Evolutionary conservation across 495 filamentous ascomycete genomes (phyloP), one percentile per base, ranked within the genome.

Genomic region (Trichoderma orchidacearum): DNA sequence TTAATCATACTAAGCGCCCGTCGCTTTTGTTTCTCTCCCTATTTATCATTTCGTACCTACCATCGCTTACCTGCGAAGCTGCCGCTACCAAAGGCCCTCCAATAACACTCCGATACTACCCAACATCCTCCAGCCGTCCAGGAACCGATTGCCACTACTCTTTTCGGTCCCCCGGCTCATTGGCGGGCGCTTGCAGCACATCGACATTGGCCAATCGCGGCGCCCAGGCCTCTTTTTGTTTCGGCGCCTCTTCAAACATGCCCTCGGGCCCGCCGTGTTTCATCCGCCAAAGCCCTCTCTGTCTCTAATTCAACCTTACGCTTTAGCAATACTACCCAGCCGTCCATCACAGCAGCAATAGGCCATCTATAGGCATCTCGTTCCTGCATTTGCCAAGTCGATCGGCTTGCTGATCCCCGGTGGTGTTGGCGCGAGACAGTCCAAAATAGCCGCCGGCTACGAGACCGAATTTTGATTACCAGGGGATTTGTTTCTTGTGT

Each of bases 231-330:
- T 48, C 38, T n/a, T 23, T 34, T 8, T 36, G 35, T 50, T 28
- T 29, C 55, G 12, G 55, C 55, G 38, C 48, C 35, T 57, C 41
- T 57, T 51, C 55, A 51, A 57, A 51, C 36, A 57, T 57, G 55
- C 55, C 41, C 18, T 6, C 21, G 9, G 12, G 41, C 21, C 41
- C 41, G 21, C 21, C 41, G 3, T 48, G 41, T 48, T 48, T 48
- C 41, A 48, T 9, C 5, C 41, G 1, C 41, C 27, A 9, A 48
- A 48, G 41, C 41, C 27, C 21, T 25, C 41, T 48, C 18, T 48
- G n/a, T 13, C 41, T 48, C 18, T 48, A 17, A 23, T 48, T n/a
- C 41, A 27, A 25, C 21, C 21, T 48, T 7, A 48, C 41, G 3
- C 8, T 27, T 27, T 25, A 48, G 41, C 18, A 48, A 48, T 23